These are phyloP conservation scores for Xerocomus potaroensis DNA, from an alignment of 768 basidiomycete genomes.

Conservation along the genomic window DNA sequence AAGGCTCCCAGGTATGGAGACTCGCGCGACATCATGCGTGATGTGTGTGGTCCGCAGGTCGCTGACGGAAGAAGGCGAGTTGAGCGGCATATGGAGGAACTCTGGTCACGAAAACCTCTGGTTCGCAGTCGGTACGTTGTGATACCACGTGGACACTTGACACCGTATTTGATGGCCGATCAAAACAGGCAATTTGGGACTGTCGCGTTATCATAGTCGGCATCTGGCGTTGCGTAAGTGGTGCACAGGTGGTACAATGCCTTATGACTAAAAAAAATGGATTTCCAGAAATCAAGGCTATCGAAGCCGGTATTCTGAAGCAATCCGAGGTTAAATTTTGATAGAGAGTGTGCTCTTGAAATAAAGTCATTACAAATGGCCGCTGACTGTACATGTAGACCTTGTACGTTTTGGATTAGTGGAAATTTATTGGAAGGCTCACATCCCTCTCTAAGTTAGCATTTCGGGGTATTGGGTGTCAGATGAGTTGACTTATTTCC, in stretches of 20 bases:
- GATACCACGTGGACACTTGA: background rate
- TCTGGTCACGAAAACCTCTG: slow-evolving; percentile 35
- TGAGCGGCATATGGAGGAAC: slow-evolving; percentile 37
- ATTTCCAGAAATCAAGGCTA: slow-evolving; percentile 27
- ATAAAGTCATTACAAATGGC: too few species aligned
- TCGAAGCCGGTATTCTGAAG: slow-evolving; percentile 27
- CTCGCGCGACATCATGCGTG: slow-evolving; percentile 35
- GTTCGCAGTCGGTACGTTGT: slow-evolving; percentile 28
- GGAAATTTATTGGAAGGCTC: too few species aligned
- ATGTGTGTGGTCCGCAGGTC: slow-evolving; percentile 44
- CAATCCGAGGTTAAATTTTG: slow-evolving; percentile 18
- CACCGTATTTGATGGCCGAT: background rate
- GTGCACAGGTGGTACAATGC: background rate
- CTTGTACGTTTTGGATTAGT: too few species aligned
- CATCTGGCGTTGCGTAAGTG: slow-evolving; percentile 31
- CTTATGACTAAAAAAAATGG: background rate
- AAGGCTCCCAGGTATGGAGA: slow-evolving; percentile 41
- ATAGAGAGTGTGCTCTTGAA: too few species aligned
- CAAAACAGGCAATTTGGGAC: slow-evolving; percentile 18
- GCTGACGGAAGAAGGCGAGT: slow-evolving; percentile 56
- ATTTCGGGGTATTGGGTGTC: too few species aligned
- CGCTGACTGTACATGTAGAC: too few species aligned
- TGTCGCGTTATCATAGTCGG: slow-evolving; percentile 30
- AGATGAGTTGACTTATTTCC: too few species aligned
- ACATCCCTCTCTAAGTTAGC: too few species aligned